Base-by-base conservation (phyloP, 305 asterid species). In the Plantago coronopus region DNA sequence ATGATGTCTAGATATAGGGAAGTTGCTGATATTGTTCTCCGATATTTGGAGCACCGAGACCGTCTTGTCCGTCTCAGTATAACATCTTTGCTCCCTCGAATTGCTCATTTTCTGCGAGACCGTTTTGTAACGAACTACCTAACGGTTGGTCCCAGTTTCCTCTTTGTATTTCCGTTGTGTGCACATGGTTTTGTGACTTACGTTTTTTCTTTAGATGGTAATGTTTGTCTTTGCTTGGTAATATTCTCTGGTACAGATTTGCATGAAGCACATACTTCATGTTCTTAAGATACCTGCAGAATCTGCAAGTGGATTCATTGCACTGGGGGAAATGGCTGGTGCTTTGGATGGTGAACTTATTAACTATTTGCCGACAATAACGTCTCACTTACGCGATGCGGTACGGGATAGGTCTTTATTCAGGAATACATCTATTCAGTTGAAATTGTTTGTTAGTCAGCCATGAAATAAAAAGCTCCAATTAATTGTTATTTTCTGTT, bases 251-350 rank as follows among this genome's bases (percentile, higher is more conserved):
- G 25, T 51, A 64, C 95, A 93, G 99, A 82, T 93, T 65, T 93
- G 99, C 87, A 93, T 93, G 99, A 87, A 89, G 78, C 99, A 93
- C 72, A 93, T 93, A 77, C 91, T 93, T 74, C 95, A 89, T 65
- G 99, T 89, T 68, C 96, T 93, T 57, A 89, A 87, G 78, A 81
- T 87, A 74, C 97, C 97, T 19, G 96, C 97, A 17, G 99, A 93
- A 74, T 90, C 96, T 71, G 88, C 91, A 51, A 87, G 97, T 69
- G 99, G 97, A 69, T 93, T 93, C 84, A 87, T 87, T 69, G 99
- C 99, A 63, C 95, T 93, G 20, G 99, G 99, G 72, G 99, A 93
- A 81, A 93, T 93, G 99, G 99, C 99, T 71, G 99, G 96, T 72
- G 99, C 99, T 47, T 80, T 93, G 80, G 99, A 89, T 69, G 99